Evolutionary conservation across 257 asterid genomes (phyloP), one percentile per base, ranked within the genome.

Genomic region (Solanum megistacrolobum): DNA sequence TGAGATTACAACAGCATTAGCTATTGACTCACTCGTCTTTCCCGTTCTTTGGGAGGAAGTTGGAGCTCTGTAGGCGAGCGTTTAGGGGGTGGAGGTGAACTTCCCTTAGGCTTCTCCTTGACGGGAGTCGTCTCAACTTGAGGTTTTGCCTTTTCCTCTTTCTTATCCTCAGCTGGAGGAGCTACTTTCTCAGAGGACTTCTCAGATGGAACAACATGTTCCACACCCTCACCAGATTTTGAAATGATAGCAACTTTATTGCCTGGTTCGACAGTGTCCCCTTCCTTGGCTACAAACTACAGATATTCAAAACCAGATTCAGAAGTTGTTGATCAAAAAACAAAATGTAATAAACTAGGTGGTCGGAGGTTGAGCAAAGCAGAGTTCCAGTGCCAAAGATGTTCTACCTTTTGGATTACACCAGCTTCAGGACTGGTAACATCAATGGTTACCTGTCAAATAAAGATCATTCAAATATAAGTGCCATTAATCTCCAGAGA

Each of bases 391-490:
- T 65, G 41, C 35, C 76, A 69, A 38, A 14, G 41, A 90, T 72
- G 74, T 25, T 65, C 36, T 88, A 97, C 99, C 99, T 97, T 88
- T 89, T 95, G 94, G 91, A 97, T 94, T 48, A 97, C 96, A 86
- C 99, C 99, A 27, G 99, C 96, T 94, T 95, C 99, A 88, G 99
- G 99, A 91, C 99, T 96, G 88, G 93, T 91, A 88, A 97, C 99
- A 92, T 97, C 99, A 86, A 97, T 97, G 29, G 99, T 96, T 86
- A 97, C 99, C 99, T 97, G 92, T 79, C 69, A 78, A 81, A 89
- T 85, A 88, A 88, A 41, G 7, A 34, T 29, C 89, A 89, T 18
- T 71, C 87, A 85, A 90, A 32, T 52, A 39, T 38, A 76, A 66
- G 55, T 9, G 43, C 8, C 48, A 48, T 62, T n/a, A 75, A 62